Base-by-base conservation (phyloP, 768 basidiomycete species). In the Sarcomyxa edulis region DNA sequence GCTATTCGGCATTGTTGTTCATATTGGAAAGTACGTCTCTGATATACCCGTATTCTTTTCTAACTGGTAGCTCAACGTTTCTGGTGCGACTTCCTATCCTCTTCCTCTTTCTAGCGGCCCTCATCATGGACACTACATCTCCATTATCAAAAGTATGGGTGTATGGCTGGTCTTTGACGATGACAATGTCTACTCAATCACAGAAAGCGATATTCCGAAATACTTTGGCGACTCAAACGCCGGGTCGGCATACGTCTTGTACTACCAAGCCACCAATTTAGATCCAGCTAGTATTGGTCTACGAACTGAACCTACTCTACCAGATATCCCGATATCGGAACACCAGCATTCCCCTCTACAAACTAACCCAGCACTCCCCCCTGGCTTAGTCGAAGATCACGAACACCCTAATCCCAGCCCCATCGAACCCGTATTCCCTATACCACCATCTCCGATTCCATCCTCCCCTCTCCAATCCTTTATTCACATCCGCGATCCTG, bases 111-210 rank as follows among this genome's bases (percentile, higher is more conserved):
- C 31, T 46, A 96, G 94, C 52, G 95, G 95, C 5, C 93, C 93
- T n/a, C 86, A 96, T 56, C 96, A 98, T 52, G 96, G 96, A 1
- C 96, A 99, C 66, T 99, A 99, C 59, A 81, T 98, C 48, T 86
- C 94, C 49, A 83, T 98, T 52, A 85, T 97, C 59, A 91, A 89
- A 57, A 85, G 86, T 2, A 72, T 76, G 44, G 84, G 79, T 26
- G 59, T 72, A 34, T 99, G 96, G 96, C 71, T 91, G 43, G 71
- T 95, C 34, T 98, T 97, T 51, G 96, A 99, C 62, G 96, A 99
- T 60, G 91, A 96, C 49, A 86, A 78, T 43, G 91, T 99, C 37
- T 85, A 84, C 31, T 66, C 83, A 1, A 84, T 99, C 53, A 78
- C 84, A 48, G 95, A 98, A 60, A 68, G 66, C 34, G 95, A 98